Evolutionary conservation across 768 basidiomycete genomes (phyloP).

Genomic region (Termitomyces sp.): DNA sequence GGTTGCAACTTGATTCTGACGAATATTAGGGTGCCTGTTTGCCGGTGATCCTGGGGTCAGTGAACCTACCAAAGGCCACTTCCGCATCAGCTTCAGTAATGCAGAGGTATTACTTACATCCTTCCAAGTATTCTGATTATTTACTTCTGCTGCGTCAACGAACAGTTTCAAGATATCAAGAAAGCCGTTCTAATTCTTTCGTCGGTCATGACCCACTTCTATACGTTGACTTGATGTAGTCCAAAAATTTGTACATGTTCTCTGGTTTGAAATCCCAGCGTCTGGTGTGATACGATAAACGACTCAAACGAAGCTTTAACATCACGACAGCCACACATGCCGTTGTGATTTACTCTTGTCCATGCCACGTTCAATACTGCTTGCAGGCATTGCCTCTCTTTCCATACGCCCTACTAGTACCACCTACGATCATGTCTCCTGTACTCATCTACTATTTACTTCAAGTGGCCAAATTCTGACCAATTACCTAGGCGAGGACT

Average conservation of each 20-base stretch:
- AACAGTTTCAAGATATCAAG: constrained; percentile 34
- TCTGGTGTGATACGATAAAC: constrained; percentile 9
- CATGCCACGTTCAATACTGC: constrained; percentile 1
- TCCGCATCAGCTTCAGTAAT: constrained; percentile 14
- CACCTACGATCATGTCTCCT: constrained; percentile 5
- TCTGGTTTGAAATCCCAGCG: not conserved
- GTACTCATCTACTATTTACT: not conserved
- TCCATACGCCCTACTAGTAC: not conserved
- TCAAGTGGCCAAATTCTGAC: not conserved
- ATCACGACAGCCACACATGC: constrained; percentile 1
- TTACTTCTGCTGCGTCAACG: not conserved
- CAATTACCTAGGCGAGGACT: constrained; percentile 8
- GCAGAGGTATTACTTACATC: constrained; percentile 32
- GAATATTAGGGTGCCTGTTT: constrained; percentile 34
- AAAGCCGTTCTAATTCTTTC: constrained; percentile 44
- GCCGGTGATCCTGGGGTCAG: constrained; percentile 22
- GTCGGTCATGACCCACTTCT: constrained; percentile 37
- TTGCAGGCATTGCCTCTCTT: not conserved
- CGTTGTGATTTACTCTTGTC: constrained; percentile 3
- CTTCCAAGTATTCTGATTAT: not conserved
- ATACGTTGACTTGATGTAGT: constrained; percentile 12
- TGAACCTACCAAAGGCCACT: constrained; percentile 2
- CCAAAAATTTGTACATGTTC: not conserved
- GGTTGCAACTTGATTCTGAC: not conserved
- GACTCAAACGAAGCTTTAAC: not conserved